These are phyloP conservation scores for Leccinum broughii DNA, from an alignment of 768 basidiomycete genomes.

Conservation along the genomic window DNA sequence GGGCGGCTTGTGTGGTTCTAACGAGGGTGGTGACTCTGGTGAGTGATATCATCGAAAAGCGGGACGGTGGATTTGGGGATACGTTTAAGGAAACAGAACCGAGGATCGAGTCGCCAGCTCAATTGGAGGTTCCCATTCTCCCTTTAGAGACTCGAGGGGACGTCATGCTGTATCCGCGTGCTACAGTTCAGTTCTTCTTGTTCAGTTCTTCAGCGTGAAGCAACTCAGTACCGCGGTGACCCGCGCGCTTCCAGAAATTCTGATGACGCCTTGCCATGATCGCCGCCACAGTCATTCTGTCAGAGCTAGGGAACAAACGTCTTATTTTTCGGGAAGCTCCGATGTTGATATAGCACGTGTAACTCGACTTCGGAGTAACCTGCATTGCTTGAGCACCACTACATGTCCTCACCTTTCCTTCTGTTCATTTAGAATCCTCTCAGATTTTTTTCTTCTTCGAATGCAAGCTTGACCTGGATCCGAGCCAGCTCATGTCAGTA, in stretches of 20 bases:
- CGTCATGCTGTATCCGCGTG: not conserved
- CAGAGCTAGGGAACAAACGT: not conserved
- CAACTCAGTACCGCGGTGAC: not conserved
- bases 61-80: not conserved
- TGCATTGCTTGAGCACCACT: not conserved
- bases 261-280: not conserved
- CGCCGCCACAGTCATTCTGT: not conserved
- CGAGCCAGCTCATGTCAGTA: not conserved
- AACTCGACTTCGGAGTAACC: not conserved
- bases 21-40: not conserved
- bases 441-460: constrained; percentile 43
- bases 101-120: not conserved
- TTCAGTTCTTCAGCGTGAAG: not conserved
- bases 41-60: not conserved
- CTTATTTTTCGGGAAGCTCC: not conserved
- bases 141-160: not conserved
- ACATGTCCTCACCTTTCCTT: not conserved
- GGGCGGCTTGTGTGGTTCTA: not conserved
- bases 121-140: not conserved
- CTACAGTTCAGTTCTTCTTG: not conserved
- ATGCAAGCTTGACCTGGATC: constrained; percentile 47
- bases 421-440: constrained; percentile 8
- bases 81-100: not conserved
- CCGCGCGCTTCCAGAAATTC: not conserved
- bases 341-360: not conserved